Base-by-base conservation (phyloP, 179 eudicot genomes). In the Carnegiea gigantea region DNA sequence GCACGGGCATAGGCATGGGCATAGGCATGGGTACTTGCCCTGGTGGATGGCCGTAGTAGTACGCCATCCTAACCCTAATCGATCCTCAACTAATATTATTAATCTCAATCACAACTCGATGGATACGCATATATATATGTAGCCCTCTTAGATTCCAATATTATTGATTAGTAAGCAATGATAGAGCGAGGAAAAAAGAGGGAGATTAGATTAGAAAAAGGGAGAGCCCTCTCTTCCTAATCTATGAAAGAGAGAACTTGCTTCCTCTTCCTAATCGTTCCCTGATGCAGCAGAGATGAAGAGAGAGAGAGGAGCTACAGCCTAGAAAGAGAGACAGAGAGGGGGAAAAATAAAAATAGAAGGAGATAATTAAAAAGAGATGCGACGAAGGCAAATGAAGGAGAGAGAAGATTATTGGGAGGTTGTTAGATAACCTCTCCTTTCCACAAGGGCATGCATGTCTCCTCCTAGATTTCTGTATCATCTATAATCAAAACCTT, bases 121-220 rank as follows among this genome's bases (percentile, higher is more conserved):
- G 20, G 9, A 51, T 51, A 13, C 14, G 14, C 14, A 49, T 49
- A 49, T 9, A 49, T 13, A 11, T 11, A 51, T 51, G 57, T 40
- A 12, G 86, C 86, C 86, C 84, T 86, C 84, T 86, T 62, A 62
- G 21, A 84, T 85, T 85, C 86, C 90, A 85, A 84, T 33, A 57
- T n/a, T 33, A 57, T n/a, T 62, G 3, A 6, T 62, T 9, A 17
- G 17, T 57, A 24, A 57, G 21, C 21, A 57, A 57, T 15, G 21
- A 57, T 17, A 57, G n/a, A 57, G 8, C 5, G n/a, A 40, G 57
- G 57, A 62, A 24, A 30, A 67, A 28, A 67, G 83, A 84, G 75
- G 21, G 71, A 38, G 21, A 65, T 18, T 6, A 38, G 38, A 51
- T 51, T 51, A 12, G 57, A 51, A 51, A 72, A 57, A 14, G 46